Percentiles rank a stretch among this genome's conserved stretches.
Evolutionary conservation across 371 early-diverging fungal species (phyloP).

Genomic region (Rhizopus stolonifer): DNA sequence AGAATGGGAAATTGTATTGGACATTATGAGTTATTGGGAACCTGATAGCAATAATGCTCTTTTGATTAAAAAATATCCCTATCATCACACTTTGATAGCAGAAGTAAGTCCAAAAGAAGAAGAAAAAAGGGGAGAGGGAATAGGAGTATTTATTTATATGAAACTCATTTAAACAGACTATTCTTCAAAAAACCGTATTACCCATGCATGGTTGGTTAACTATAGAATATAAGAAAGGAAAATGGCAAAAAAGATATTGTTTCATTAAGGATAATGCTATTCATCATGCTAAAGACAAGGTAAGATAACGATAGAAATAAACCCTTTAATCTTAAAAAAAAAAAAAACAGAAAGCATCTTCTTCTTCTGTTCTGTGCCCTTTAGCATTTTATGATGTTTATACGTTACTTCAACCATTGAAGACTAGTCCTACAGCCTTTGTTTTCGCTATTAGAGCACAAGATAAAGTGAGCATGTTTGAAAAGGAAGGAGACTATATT

Average conservation of each 20-base stretch:
- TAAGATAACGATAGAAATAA: conserved; percentile 18
- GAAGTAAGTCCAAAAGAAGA: conserved; percentile 25
- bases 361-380: conserved; percentile 56
- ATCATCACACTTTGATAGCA: conserved; percentile 44
- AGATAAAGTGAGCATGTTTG: conserved; percentile 71
- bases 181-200: conserved; percentile 40
- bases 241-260: conserved; percentile 76
- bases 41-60: conserved; percentile 67
- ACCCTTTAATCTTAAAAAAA: not conserved
- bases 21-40: conserved; percentile 82
- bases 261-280: conserved; percentile 64
- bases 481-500: conserved; percentile 82
- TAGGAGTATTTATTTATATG: not conserved
- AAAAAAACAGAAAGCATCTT: conserved; percentile 14
- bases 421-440: conserved; percentile 73
- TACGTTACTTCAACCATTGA: conserved; percentile 54
- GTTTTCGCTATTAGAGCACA: conserved; percentile 86
- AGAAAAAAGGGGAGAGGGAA: not conserved
- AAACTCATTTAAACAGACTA: conserved; percentile 25
- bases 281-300: conserved; percentile 75
- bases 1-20: conserved; percentile 87
- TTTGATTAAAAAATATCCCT: conserved; percentile 71
- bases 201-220: conserved; percentile 66
- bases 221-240: conserved; percentile 70
- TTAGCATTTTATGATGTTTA: conserved; percentile 81